Conservation (phyloP, 23 red algal species). For the Gracilaria gracilis region DNA sequence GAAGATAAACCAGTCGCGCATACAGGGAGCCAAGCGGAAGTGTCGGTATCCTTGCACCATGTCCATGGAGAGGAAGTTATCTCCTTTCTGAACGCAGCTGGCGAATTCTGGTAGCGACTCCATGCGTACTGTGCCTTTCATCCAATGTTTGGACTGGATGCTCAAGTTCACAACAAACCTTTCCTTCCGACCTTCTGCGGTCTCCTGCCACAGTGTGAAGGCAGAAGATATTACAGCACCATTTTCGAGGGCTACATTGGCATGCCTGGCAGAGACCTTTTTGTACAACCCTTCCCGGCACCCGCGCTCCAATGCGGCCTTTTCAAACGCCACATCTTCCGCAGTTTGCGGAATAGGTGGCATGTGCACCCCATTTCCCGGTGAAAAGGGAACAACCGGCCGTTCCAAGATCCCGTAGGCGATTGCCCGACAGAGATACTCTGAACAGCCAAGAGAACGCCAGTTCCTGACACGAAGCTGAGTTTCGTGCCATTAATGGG, state of each 20-base stretch:
- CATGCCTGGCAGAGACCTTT: background rate
- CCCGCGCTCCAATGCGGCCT: background rate
- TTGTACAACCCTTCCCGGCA: background rate
- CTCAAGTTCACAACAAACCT: constrained; percentile 15
- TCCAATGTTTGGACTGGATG: constrained; percentile 29
- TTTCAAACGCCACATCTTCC: background rate
- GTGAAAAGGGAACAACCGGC: background rate
- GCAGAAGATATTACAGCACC: constrained; percentile 15
- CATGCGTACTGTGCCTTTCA: background rate
- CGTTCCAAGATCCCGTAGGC: constrained; percentile 22
- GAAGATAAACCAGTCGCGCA: constrained; percentile 65
- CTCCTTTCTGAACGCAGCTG: background rate
- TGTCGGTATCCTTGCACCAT: constrained; percentile 53
- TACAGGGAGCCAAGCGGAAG: constrained; percentile 21
- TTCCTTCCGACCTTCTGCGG: background rate
- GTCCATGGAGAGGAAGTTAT: constrained; percentile 34
- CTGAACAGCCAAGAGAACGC: constrained; percentile 33
- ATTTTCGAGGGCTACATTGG: background rate
- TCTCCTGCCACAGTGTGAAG: constrained; percentile 40
- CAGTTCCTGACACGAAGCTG: background rate
- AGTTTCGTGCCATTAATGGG: background rate
- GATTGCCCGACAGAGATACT: constrained; percentile 14
- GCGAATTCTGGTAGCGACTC: constrained; percentile 40
- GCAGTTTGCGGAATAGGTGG: constrained; percentile 8
- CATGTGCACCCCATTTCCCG: background rate